Evolutionary conservation across 169 alveolate genomes (phyloP).

Genomic region (Cryptosporidium sp.): DNA sequence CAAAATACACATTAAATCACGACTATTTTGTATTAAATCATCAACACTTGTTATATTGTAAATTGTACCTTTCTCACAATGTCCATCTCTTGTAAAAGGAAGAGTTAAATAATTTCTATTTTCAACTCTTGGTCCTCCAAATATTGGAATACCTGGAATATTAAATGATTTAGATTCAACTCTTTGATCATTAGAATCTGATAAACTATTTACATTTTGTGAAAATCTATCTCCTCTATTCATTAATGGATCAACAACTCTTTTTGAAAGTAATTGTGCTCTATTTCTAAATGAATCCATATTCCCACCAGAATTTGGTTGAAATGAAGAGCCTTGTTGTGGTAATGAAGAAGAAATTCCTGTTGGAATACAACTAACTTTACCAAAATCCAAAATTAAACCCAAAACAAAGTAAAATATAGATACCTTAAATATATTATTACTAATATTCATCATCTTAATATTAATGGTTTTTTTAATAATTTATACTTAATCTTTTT

Average conservation of each 20-base stretch:
- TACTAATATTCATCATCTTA: constrained; percentile 3
- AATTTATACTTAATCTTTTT: not conserved
- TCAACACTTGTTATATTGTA: constrained; percentile 56
- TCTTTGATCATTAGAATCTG: constrained; percentile 14
- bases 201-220: constrained; percentile 8
- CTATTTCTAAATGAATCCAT: constrained; percentile 31
- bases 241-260: constrained; percentile 53
- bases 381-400: constrained; percentile 1
- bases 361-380: constrained; percentile 24
- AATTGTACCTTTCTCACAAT: constrained; percentile 72
- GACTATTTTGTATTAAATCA: constrained; percentile 44
- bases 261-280: constrained; percentile 40
- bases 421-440: constrained; percentile 2
- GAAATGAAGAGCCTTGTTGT: constrained; percentile 15
- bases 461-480: not conserved
- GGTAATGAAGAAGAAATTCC: constrained; percentile 4
- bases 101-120: constrained; percentile 20
- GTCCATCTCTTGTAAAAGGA: constrained; percentile 73
- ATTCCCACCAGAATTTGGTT: constrained; percentile 2
- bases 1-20: constrained; percentile 69
- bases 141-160: constrained; percentile 37
- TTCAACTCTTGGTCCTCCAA: constrained; percentile 35
- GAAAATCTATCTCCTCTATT: constrained; percentile 29
- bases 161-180: constrained; percentile 38
- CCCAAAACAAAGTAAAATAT: constrained; percentile 1